Percentiles rank a stretch among this genome's conserved stretches.
These are phyloP conservation scores for Sporothrix curviconia DNA, from an alignment of 2,329 filamentous ascomycete species.

Conservation along the genomic window DNA sequence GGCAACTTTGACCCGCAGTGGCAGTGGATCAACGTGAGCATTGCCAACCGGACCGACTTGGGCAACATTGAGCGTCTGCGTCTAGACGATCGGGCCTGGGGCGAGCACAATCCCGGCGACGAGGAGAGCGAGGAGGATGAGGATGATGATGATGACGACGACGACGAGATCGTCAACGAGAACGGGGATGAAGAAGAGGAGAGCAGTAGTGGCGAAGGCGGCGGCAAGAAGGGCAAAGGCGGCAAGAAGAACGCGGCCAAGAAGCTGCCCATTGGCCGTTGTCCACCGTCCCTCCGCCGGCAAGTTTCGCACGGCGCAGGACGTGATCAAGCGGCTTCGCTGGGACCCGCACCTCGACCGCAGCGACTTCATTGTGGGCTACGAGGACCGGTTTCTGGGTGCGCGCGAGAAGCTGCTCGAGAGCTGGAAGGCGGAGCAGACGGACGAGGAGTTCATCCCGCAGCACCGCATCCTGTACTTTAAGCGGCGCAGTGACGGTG, in stretches of 20 bases:
- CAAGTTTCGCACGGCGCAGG: slow-evolving; percentile 50
- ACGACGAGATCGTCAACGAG: slow-evolving; percentile 30
- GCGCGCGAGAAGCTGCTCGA: slow-evolving; percentile 47
- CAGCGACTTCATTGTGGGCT: slow-evolving; percentile 51
- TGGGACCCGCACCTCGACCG: slow-evolving; percentile 51
- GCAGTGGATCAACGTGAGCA: slow-evolving; percentile 41
- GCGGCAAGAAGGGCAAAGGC: slow-evolving; percentile 17
- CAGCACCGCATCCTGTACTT: slow-evolving; percentile 59
- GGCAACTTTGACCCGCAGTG: slow-evolving; percentile 42
- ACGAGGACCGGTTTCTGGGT: slow-evolving; percentile 54
- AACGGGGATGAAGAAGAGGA: slow-evolving; percentile 33
- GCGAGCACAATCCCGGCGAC: slow-evolving; percentile 35
- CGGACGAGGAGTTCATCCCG: slow-evolving; percentile 60
- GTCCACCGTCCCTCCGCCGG: slow-evolving; percentile 19
- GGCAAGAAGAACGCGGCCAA: slow-evolving; percentile 17
- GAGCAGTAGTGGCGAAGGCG: slow-evolving; percentile 21
- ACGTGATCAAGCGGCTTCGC: slow-evolving; percentile 53
- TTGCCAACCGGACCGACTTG: slow-evolving; percentile 35
- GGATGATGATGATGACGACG: slow-evolving; percentile 30
- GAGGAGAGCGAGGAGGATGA: slow-evolving; percentile 40
- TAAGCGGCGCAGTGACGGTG: slow-evolving; percentile 44
- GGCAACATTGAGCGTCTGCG: slow-evolving; percentile 28
- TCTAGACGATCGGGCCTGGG: slow-evolving; percentile 45
- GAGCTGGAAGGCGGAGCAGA: slow-evolving; percentile 55
- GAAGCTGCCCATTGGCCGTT: slow-evolving; percentile 12